phyloP scores from a whole-genome alignment of 2,329 filamentous ascomycete species.

The Ophiostoma tasmaniense region DNA sequence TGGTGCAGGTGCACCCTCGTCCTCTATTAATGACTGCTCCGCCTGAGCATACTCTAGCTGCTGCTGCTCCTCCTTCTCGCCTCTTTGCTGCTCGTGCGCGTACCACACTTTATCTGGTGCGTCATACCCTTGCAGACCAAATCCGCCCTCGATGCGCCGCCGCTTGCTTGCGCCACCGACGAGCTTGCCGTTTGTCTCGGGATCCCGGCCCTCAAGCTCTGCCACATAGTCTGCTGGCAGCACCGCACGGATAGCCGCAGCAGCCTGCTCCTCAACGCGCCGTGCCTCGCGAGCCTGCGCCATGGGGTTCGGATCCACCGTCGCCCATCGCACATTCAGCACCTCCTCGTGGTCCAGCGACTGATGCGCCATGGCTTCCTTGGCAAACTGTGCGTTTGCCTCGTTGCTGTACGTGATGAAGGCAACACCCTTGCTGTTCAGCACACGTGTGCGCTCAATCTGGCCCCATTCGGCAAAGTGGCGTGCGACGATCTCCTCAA shows the following conservation, averaged over 20 bases:
- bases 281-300: conserved; percentile 86
- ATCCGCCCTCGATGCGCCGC: conserved; percentile 80
- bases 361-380: conserved; percentile 94
- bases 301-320: conserved; percentile 89
- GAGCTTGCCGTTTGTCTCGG: conserved; percentile 26
- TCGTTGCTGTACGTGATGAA: conserved; percentile 94
- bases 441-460: conserved; percentile 76
- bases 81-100: conserved; percentile 54
- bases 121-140: conserved; percentile 84
- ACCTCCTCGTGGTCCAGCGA: conserved; percentile 84
- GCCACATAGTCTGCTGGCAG: conserved; percentile 85
- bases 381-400: conserved; percentile 81
- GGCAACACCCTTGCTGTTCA: conserved; percentile 82
- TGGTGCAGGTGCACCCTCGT: conserved; percentile 23
- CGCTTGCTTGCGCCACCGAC: conserved; percentile 65
- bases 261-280: conserved; percentile 88
- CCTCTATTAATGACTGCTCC: not conserved
- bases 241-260: conserved; percentile 81
- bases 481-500: conserved; percentile 87
- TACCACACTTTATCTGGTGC: conserved; percentile 93
- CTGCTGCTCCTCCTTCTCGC: conserved; percentile 46
- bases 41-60: conserved; percentile 42
- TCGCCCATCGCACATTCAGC: conserved; percentile 94
- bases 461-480: conserved; percentile 98
- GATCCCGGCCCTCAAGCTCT: conserved; percentile 86